Evolutionary conservation across 768 basidiomycete species (phyloP).

Genomic region (Boletus speciosus): DNA sequence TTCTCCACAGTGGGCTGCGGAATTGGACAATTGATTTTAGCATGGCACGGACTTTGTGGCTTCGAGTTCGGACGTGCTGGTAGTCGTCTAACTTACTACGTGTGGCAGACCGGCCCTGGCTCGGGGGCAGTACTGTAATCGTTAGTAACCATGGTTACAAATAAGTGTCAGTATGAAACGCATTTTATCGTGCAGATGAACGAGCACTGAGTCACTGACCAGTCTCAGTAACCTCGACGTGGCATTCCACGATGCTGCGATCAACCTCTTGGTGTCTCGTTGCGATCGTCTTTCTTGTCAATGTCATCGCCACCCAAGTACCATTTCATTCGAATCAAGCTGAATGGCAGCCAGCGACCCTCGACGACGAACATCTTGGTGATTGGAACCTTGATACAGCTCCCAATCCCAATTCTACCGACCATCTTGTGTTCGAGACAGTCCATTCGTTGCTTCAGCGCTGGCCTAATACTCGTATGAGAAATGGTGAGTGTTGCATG

Average conservation of each 20-base stretch:
- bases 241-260: background rate
- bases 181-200: background rate
- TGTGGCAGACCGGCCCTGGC: no score
- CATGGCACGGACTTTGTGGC: background rate
- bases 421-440: constrained; percentile 24
- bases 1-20: no score
- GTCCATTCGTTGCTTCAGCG: constrained; percentile 32
- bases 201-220: background rate
- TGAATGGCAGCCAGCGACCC: background rate
- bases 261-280: background rate
- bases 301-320: background rate
- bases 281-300: background rate
- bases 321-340: background rate
- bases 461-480: constrained; percentile 43
- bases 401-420: constrained; percentile 20
- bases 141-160: background rate
- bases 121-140: no score
- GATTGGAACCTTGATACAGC: background rate
- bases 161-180: background rate
- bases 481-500: constrained; percentile 29
- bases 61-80: no score
- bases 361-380: background rate
- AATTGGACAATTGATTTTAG: no score
- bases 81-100: no score
- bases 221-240: background rate